Base-by-base conservation (phyloP, 2,329 filamentous ascomycete species). In the Colletotrichum cereale region DNA sequence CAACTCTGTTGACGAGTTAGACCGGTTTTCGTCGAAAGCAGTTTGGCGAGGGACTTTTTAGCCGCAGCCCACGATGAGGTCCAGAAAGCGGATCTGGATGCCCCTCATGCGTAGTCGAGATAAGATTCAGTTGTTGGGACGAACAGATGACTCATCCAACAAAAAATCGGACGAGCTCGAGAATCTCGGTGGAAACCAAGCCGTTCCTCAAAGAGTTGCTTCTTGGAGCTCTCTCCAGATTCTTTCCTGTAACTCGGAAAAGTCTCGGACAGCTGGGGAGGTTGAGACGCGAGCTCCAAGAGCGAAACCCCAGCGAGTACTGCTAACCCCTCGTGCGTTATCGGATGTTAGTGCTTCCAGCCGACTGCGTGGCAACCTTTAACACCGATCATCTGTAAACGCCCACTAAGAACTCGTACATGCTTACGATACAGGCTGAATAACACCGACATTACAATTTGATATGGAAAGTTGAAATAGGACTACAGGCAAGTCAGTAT, bases 131-230 rank as follows among this genome's bases (percentile, higher is more conserved):
- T 64, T 36, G 38, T 52, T 67, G 53, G 44, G 38, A 38, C 26
- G 52, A 55, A 24, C 38, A 62, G 57, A 63, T 71, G 68, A 71
- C 34, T 69, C 65, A 68, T 71, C 58, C 57, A 26, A 36, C 4
- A 26, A 29, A 44, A 42, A 21, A 12, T 38, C 40, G 26, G 42
- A 62, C 16, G 34, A 40, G 24, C 26, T 38, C 11, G 3, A 40
- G n/a, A 40, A n/a, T 18, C 18, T 36, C 60, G 11, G 8, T 38
- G 47, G 24, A 47, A 47, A 18, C 10, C 26, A 47, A 4, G n/a
- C 18, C n/a, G 36, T 18, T 40, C 5, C 18, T 14, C 29, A 18
- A 16, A 57, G 55, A 11, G 4, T 38, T 40, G 55, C 6, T 36
- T 50, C n/a, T 40, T 6, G 11, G 29, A 12, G 36, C 26, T 14